phyloP scores from a whole-genome alignment of 805 yeast genomes.

The Wickerhamomyces ciferrii region DNA sequence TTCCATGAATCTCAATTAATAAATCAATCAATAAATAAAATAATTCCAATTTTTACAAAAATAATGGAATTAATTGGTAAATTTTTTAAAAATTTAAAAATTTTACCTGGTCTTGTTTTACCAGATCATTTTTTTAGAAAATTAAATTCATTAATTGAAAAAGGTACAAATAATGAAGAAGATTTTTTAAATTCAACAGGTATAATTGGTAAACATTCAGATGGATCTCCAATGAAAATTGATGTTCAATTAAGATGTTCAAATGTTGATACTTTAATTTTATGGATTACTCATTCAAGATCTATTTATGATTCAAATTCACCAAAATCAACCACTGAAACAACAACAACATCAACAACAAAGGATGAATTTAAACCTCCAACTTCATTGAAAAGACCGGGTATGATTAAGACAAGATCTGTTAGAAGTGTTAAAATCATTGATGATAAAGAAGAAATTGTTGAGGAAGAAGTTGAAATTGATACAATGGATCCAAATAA shows the following conservation, averaged over 20 bases:
- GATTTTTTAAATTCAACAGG: conserved; percentile 63
- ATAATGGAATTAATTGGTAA: conserved; percentile 24
- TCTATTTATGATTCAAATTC: conserved; percentile 17
- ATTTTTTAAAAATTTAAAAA: conserved; percentile 33
- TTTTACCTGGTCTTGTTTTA: conserved; percentile 66
- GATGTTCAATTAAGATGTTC: conserved; percentile 81
- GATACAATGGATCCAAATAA: no score
- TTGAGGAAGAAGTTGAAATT: not conserved
- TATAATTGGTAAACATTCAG: conserved; percentile 61
- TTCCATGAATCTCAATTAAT: conserved; percentile 37
- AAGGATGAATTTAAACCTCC: no score
- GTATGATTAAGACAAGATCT: not conserved
- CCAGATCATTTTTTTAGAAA: conserved; percentile 91
- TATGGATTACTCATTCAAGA: conserved; percentile 88
- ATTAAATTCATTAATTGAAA: conserved; percentile 31
- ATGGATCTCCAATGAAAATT: conserved; percentile 58
- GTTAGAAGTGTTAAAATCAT: not conserved
- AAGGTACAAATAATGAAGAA: conserved; percentile 37
- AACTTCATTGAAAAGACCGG: not conserved
- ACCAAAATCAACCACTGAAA: not conserved
- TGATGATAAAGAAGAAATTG: not conserved
- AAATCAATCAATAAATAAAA: conserved; percentile 43
- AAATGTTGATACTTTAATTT: conserved; percentile 47
- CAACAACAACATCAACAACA: not conserved
- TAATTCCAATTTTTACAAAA: conserved; percentile 59